These are phyloP conservation scores for Exophiala phaeomuriformis DNA, from an alignment of 2,329 filamentous ascomycete genomes.

Conservation along the genomic window DNA sequence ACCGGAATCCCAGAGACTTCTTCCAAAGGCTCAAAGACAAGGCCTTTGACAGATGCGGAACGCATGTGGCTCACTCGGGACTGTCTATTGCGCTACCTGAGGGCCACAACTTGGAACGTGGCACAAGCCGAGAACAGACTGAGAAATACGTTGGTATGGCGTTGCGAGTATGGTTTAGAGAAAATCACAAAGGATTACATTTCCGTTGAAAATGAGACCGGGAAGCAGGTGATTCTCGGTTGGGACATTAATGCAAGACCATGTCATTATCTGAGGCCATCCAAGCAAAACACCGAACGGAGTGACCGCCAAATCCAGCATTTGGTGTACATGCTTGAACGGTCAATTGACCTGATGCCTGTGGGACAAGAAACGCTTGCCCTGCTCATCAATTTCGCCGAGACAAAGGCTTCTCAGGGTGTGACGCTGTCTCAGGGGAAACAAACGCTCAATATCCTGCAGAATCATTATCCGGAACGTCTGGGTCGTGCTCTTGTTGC, in stretches of 20 bases:
- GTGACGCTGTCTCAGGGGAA: slow-evolving; percentile 69
- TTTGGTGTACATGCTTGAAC: slow-evolving; percentile 91
- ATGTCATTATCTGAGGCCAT: slow-evolving; percentile 84
- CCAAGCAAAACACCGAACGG: slow-evolving; percentile 83
- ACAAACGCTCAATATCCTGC: slow-evolving; percentile 82
- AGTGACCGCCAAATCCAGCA: slow-evolving; percentile 85
- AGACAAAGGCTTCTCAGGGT: slow-evolving; percentile 65
- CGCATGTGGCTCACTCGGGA: slow-evolving; percentile 86
- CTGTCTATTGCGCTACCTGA: slow-evolving; percentile 84
- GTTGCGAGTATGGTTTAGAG: slow-evolving; percentile 79
- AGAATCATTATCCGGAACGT: slow-evolving; percentile 92
- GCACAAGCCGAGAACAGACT: slow-evolving; percentile 71
- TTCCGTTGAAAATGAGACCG: slow-evolving; percentile 88
- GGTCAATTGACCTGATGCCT: slow-evolving; percentile 78
- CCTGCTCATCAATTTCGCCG: slow-evolving; percentile 86
- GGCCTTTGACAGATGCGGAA: slow-evolving; percentile 69
- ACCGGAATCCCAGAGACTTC: slow-evolving; percentile 59
- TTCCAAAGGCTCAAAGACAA: slow-evolving; percentile 50
- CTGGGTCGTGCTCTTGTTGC: slow-evolving; percentile 82
- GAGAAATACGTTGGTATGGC: slow-evolving; percentile 74
- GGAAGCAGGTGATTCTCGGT: slow-evolving; percentile 84
- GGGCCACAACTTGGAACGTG: slow-evolving; percentile 84
- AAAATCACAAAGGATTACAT: slow-evolving; percentile 73
- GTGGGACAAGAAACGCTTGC: slow-evolving; percentile 79
- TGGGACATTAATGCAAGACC: slow-evolving; percentile 81